These are phyloP conservation scores for Oryza glaberrima DNA, from an alignment of 176 grass and related monocot species.

Conservation along the genomic window DNA sequence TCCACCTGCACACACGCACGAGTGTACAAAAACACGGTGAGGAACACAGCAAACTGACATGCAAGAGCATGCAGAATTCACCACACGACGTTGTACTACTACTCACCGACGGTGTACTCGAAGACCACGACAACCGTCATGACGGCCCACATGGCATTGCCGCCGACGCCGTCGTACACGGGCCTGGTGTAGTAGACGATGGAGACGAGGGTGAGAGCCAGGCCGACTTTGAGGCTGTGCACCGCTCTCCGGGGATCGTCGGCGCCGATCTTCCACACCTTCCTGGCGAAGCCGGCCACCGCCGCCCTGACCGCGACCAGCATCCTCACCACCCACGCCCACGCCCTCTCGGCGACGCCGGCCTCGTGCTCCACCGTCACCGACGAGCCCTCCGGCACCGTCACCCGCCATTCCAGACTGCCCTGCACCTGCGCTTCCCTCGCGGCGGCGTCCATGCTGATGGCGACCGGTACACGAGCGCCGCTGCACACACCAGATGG, in stretches of 20 bases:
- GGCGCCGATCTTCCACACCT: constrained; percentile 50
- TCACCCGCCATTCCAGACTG: constrained; percentile 62
- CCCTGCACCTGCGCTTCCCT: constrained; percentile 35
- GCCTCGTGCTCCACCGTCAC: constrained; percentile 42
- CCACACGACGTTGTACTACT: background rate
- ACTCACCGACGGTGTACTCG: constrained; percentile 87
- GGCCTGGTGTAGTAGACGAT: constrained; percentile 70
- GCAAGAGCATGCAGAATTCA: background rate
- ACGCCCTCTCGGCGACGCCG: background rate
- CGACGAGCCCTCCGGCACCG: constrained; percentile 51
- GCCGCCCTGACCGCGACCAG: background rate
- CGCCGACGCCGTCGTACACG: constrained; percentile 59
- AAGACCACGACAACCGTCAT: constrained; percentile 75
- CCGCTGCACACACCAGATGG: background rate
- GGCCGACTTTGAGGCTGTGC: constrained; percentile 67
- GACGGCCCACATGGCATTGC: constrained; percentile 67
- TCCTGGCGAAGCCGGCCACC: constrained; percentile 34
- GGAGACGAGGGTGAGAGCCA: constrained; percentile 67
- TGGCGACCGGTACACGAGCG: background rate
- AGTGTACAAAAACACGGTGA: background rate
- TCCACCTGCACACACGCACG: constrained; percentile 56
- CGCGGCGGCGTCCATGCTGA: constrained; percentile 40
- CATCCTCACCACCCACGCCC: constrained; percentile 32
- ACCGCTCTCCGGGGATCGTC: constrained; percentile 63
- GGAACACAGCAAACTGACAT: background rate